Conservation (phyloP, 129 eudicot genomes). For the Dittrichia graveolens region DNA sequence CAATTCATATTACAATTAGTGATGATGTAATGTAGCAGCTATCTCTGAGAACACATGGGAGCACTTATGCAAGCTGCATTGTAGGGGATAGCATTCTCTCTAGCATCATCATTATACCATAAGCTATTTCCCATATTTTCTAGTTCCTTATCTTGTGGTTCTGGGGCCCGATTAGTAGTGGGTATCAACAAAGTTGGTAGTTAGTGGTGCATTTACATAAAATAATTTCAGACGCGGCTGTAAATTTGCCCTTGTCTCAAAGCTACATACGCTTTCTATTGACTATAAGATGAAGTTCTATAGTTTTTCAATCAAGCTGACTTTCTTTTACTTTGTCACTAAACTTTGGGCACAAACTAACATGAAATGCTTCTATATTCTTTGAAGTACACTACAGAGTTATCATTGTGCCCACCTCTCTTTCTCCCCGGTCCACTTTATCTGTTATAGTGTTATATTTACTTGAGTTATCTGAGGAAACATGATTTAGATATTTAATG, state of each 20-base stretch:
- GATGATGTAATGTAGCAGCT: neutral
- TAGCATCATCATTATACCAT: neutral
- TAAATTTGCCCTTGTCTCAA: neutral
- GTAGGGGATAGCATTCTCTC: slow-evolving; percentile 18
- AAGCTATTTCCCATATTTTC: neutral
- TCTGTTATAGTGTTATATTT: neutral
- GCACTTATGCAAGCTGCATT: slow-evolving; percentile 10
- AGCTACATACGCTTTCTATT: neutral
- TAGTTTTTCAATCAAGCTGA: neutral
- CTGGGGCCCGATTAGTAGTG: neutral
- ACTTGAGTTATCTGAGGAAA: neutral
- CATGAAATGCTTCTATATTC: neutral
- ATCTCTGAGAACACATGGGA: neutral
- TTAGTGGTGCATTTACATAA: slow-evolving; percentile 14
- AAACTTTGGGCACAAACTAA: neutral
- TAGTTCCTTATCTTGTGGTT: slow-evolving; percentile 3
- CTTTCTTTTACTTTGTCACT: neutral
- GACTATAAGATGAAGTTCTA: neutral
- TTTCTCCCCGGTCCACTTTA: neutral
- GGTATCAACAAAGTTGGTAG: neutral
- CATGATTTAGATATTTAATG: neutral
- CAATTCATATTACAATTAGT: neutral
- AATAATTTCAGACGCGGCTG: slow-evolving; percentile 1
- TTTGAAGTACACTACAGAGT: too few species aligned
- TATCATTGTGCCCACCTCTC: neutral